Evolutionary conservation across 768 basidiomycete species (phyloP), one percentile per base, ranked within the genome.

Genomic region (Collybia sordida): DNA sequence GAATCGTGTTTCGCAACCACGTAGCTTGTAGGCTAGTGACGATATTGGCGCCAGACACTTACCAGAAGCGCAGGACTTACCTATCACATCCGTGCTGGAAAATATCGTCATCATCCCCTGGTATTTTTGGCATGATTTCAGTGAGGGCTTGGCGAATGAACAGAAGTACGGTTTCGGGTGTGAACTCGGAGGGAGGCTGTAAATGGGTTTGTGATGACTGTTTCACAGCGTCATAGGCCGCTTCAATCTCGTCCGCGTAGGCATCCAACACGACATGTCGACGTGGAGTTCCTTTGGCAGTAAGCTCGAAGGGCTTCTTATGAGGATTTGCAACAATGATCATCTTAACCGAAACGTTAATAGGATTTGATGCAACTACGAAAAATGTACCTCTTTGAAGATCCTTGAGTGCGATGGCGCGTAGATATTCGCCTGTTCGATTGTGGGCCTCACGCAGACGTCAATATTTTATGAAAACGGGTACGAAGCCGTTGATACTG

Each of bases 361-460:
- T 31, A 11, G 14, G 14, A 31, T 31, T 12, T 3, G 31, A 2
- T 6, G 11, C 3, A 14, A 12, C 9, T 31, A 31, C n/a, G 14
- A 31, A 31, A 3, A 11, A 35, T 82, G 73, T 71, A 81, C 73
- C 54, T 83, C 76, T 46, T 77, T 77, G 61, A 79, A 79, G 6
- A 80, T 68, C n/a, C 70, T 65, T 48, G 73, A 75, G 49, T 72
- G 77, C 2, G 64, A 51, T 0, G 80, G 78, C 4, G 71, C 69
- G n/a, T 65, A 60, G 39, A 59, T 59, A 57, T 79, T 80, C 3
- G 76, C 77, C 25, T 75, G 71, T 40, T 77, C 75, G 9, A 78
- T 65, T 6, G 62, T 51, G 1, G 61, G 66, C 72, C 72, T 77
- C 47, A 31, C 3, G 11, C 11, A 4, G 9, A 12, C 9, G 31